Conservation (phyloP, 73 alveolate genomes). For the Tetrahymena malaccensis region DNA sequence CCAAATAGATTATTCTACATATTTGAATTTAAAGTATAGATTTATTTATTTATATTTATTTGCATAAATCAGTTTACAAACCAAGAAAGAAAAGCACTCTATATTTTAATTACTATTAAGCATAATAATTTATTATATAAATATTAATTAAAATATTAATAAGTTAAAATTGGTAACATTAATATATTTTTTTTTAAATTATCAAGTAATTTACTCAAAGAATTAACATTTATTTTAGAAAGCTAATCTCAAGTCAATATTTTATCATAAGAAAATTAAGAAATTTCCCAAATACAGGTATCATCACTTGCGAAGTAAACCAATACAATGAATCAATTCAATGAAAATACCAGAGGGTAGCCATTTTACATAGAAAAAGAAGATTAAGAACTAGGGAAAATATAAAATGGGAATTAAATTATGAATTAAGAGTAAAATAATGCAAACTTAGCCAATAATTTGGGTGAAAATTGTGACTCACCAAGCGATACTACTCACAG, state of each 20-base stretch:
- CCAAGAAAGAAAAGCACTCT: not conserved
- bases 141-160: no score
- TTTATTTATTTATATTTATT: no score
- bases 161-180: not conserved
- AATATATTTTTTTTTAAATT: not conserved
- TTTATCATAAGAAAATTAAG: not conserved
- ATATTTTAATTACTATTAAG: not conserved
- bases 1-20: not conserved
- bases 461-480: not conserved
- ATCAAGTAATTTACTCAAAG: not conserved
- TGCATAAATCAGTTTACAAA: not conserved
- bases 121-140: not conserved
- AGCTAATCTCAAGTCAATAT: not conserved
- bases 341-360: not conserved
- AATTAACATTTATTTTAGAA: not conserved
- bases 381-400: not conserved
- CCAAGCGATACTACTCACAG: not conserved
- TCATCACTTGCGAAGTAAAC: not conserved
- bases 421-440: not conserved
- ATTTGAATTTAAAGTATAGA: not conserved
- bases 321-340: not conserved
- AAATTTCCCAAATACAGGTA: not conserved
- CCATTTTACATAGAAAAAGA: not conserved
- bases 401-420: no score
- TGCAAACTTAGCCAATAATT: not conserved